Evolutionary conservation across 352 stramenopile genomes (phyloP).

Genomic region (Phytophthora pistaciae): DNA sequence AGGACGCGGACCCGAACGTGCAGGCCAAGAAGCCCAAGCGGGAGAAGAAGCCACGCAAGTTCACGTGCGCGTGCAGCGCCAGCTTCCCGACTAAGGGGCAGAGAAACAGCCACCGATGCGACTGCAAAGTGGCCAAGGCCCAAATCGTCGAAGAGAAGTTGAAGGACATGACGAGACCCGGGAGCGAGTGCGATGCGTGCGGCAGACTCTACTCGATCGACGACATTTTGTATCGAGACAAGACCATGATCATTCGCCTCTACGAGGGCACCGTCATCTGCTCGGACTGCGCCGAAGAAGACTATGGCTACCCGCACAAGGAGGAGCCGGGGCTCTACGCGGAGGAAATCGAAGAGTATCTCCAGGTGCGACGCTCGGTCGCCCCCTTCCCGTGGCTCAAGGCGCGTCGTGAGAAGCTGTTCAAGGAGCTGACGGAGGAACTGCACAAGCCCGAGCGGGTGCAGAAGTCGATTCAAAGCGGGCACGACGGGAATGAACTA

Average conservation of each 20-base stretch:
- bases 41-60: background rate
- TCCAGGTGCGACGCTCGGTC: background rate
- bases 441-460: background rate
- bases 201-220: background rate
- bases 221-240: background rate
- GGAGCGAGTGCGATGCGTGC: background rate
- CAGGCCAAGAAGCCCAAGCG: too few species aligned
- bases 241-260: background rate
- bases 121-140: background rate
- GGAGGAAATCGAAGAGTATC: slow-evolving; percentile 4
- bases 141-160: background rate
- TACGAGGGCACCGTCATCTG: background rate
- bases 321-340: background rate
- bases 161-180: background rate
- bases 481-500: background rate
- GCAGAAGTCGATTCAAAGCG: background rate
- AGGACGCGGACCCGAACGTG: background rate
- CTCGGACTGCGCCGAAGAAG: background rate
- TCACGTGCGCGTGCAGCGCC: background rate
- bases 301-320: background rate
- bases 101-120: background rate
- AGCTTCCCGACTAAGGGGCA: background rate
- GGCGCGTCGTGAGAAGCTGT: background rate
- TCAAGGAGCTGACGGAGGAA: background rate
- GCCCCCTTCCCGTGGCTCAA: background rate